Conservation (phyloP, 2,329 filamentous ascomycete species). For the Penicillium decumbens region DNA sequence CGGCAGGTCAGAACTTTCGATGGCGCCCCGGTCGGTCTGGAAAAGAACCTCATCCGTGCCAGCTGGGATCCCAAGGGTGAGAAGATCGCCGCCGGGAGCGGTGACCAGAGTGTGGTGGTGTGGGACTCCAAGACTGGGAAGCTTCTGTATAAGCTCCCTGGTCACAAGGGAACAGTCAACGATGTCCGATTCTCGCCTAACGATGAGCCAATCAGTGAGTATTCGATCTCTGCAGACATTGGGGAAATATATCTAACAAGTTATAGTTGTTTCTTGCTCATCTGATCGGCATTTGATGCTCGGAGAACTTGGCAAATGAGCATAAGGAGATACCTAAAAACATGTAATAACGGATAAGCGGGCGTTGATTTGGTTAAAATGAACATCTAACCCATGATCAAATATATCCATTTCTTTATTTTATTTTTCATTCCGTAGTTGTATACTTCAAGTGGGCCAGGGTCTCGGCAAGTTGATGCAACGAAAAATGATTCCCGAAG, state of each 20-base stretch:
- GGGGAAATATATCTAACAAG: constrained; percentile 16
- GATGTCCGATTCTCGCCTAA: constrained; percentile 85
- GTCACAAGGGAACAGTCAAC: constrained; percentile 92
- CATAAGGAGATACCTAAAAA: constrained; percentile 8
- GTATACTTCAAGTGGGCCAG: background rate
- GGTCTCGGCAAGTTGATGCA: constrained; percentile 11
- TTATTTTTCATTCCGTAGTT: background rate
- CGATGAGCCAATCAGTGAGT: constrained; percentile 82
- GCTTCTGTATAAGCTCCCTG: constrained; percentile 87
- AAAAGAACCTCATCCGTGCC: constrained; percentile 85
- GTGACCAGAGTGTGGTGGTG: constrained; percentile 83
- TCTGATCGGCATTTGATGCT: constrained; percentile 83
- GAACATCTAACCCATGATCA: background rate
- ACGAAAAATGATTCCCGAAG: constrained; percentile 15
- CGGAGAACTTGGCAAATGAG: constrained; percentile 69
- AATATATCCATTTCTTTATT: too few species aligned
- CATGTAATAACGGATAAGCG: constrained; percentile 24
- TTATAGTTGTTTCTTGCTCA: constrained; percentile 74
- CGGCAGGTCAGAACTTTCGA: constrained; percentile 83
- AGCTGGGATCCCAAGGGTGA: constrained; percentile 87
- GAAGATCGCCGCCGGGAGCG: constrained; percentile 81
- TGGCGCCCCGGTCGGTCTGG: constrained; percentile 78
- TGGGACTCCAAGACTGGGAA: constrained; percentile 90
- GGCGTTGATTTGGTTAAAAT: constrained; percentile 20
- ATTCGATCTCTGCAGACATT: background rate